These are phyloP conservation scores for Tylopilus sp. DNA, from an alignment of 768 basidiomycete genomes.

Conservation along the genomic window DNA sequence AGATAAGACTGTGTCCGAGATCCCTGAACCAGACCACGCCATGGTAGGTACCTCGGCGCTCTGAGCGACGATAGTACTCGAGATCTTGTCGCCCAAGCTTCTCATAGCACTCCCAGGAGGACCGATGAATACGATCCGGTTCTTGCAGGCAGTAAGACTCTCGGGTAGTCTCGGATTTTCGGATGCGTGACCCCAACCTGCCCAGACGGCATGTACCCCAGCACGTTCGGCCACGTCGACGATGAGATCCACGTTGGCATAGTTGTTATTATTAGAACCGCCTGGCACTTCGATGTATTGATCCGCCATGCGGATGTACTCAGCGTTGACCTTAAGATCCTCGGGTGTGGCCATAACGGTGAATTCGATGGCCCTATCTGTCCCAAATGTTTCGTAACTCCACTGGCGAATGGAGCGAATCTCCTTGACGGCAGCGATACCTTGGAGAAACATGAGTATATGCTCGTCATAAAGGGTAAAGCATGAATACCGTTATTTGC, in stretches of 20 bases:
- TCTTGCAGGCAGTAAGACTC: conserved; percentile 83
- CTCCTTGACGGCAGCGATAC: conserved; percentile 99
- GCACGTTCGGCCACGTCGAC: conserved; percentile 96
- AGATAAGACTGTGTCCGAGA: conserved; percentile 81
- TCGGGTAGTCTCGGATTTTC: conserved; percentile 98
- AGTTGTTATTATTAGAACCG: conserved; percentile 98
- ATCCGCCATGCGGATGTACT: conserved; percentile 99
- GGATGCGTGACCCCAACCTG: conserved; percentile 99
- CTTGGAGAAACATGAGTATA: conserved; percentile 39
- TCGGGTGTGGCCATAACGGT: conserved; percentile 99
- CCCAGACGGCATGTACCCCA: conserved; percentile 99
- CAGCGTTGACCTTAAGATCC: conserved; percentile 97
- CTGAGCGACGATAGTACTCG: conserved; percentile 98
- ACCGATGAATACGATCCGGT: conserved; percentile 98
- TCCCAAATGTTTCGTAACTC: conserved; percentile 99
- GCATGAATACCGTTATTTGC: conserved; percentile 83
- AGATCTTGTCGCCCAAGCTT: conserved; percentile 98
- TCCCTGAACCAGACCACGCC: conserved; percentile 97
- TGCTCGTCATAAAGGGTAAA: conserved; percentile 5
- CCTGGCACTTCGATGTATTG: conserved; percentile 98
- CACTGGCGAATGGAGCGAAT: conserved; percentile 99
- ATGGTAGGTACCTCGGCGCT: conserved; percentile 95
- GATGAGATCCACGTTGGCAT: conserved; percentile 98
- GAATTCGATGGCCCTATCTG: conserved; percentile 94
- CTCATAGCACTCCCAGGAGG: conserved; percentile 99